Evolutionary conservation across 208 protist species (phyloP).

Genomic region (Crithidia brevicula): DNA sequence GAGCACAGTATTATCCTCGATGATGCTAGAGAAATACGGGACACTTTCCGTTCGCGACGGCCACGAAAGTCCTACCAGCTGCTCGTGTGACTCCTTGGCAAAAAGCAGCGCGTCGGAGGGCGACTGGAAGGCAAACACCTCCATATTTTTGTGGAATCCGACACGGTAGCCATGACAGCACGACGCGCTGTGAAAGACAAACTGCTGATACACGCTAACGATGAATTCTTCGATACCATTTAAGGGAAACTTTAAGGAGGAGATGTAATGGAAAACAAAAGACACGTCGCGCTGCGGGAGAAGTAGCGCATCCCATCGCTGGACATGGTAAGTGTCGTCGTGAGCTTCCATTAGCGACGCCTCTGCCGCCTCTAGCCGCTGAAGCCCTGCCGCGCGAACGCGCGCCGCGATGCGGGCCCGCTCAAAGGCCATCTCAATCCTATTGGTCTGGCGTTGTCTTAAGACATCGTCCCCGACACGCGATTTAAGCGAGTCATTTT

Average conservation of each 20-base stretch:
- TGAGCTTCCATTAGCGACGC: slow-evolving; percentile 80
- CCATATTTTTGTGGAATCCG: slow-evolving; percentile 47
- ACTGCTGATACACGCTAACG: slow-evolving; percentile 69
- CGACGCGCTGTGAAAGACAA: slow-evolving; percentile 48
- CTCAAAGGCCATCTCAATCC: slow-evolving; percentile 76
- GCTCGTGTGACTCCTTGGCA: slow-evolving; percentile 67
- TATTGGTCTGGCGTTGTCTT: slow-evolving; percentile 68
- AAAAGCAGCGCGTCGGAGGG: slow-evolving; percentile 73
- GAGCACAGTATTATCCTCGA: slow-evolving; percentile 51
- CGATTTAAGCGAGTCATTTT: slow-evolving; percentile 76
- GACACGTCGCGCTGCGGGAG: slow-evolving; percentile 76
- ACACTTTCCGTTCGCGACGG: slow-evolving; percentile 33
- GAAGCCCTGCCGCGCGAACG: slow-evolving; percentile 64
- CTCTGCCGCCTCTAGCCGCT: slow-evolving; percentile 73
- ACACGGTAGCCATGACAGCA: slow-evolving; percentile 61
- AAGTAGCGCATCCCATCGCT: slow-evolving; percentile 69
- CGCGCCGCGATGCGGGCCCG: slow-evolving; percentile 47
- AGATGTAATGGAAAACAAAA: slow-evolving; percentile 84
- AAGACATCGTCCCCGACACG: slow-evolving; percentile 81
- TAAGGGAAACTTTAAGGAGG: slow-evolving; percentile 41
- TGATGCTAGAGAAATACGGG: slow-evolving; percentile 48
- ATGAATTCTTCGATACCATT: slow-evolving; percentile 63
- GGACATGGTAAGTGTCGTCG: slow-evolving; percentile 82
- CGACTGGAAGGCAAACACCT: slow-evolving; percentile 79
- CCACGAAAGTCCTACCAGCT: slow-evolving; percentile 63